Evolutionary conservation across 495 filamentous ascomycete species (phyloP).

Genomic region (Stereocaulon alpinum): DNA sequence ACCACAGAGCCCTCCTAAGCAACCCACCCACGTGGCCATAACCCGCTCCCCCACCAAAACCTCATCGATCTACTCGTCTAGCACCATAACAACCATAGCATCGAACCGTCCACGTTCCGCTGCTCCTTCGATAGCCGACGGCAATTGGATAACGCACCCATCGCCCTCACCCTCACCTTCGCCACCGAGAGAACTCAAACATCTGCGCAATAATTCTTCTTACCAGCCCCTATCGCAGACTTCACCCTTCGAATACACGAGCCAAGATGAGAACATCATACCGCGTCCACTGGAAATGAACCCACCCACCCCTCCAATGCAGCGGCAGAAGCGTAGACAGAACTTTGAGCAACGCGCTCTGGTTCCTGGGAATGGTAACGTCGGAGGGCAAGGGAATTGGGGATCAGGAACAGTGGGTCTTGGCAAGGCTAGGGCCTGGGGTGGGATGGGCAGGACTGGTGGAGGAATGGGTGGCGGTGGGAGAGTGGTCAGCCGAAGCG

Average conservation of each 20-base stretch:
- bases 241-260: slow-evolving; percentile 28
- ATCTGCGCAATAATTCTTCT: slow-evolving; percentile 35
- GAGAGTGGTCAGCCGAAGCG: slow-evolving; percentile 20
- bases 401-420: slow-evolving; percentile 21
- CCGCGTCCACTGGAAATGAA: slow-evolving; percentile 38
- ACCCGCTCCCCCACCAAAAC: slow-evolving; percentile 21
- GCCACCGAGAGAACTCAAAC: slow-evolving; percentile 35
- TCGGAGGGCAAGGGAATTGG: slow-evolving; percentile 27
- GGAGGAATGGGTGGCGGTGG: slow-evolving; percentile 23
- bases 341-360: slow-evolving; percentile 14
- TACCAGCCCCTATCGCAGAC: slow-evolving; percentile 36
- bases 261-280: slow-evolving; percentile 26
- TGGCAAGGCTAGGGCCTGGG: slow-evolving; percentile 15
- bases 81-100: slow-evolving; percentile 13
- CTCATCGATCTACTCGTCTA: slow-evolving; percentile 20
- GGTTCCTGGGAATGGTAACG: slow-evolving; percentile 19
- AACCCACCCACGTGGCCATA: slow-evolving; percentile 11
- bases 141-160: slow-evolving; percentile 53
- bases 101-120: slow-evolving; percentile 27
- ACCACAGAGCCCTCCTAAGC: slow-evolving; percentile 26
- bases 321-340: slow-evolving; percentile 22
- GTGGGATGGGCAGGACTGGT: slow-evolving; percentile 10
- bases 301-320: slow-evolving; percentile 41
- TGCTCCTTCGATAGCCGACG: slow-evolving; percentile 32
- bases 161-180: slow-evolving; percentile 44